phyloP scores from a whole-genome alignment of 441 rosid species.

The Populus hybrid region DNA sequence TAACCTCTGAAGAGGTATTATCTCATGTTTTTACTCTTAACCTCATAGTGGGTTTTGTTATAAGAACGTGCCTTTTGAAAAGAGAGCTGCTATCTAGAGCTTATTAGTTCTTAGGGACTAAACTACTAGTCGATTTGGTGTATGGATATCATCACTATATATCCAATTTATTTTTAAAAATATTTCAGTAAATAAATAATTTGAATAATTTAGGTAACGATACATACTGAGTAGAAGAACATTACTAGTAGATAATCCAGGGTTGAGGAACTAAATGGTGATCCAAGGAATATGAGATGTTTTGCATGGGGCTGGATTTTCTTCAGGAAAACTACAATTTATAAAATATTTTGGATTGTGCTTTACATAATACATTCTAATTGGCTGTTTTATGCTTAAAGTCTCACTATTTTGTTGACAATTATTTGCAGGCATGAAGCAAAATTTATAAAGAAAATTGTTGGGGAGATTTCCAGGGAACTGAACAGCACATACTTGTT shows the following conservation, averaged over 20 bases:
- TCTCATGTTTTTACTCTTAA: too few species aligned
- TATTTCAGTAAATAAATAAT: too few species aligned
- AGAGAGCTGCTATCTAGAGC: too few species aligned
- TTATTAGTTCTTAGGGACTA: too few species aligned
- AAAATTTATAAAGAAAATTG: background rate
- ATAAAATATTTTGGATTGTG: background rate
- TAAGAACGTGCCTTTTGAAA: too few species aligned
- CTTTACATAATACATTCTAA: background rate
- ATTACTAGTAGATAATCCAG: too few species aligned
- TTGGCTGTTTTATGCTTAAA: background rate
- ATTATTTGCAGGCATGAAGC: background rate
- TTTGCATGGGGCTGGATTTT: background rate
- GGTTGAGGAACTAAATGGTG: background rate
- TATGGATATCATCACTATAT: too few species aligned
- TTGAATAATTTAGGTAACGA: too few species aligned
- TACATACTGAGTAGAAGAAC: background rate
- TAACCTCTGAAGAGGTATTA: too few species aligned
- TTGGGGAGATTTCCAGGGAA: background rate
- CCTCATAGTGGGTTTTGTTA: too few species aligned
- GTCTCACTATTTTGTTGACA: background rate
- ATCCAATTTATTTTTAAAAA: too few species aligned
- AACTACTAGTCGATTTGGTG: too few species aligned
- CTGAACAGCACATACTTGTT: background rate
- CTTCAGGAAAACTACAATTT: background rate
- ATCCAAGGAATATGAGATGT: background rate